Evolutionary conservation across 805 yeast species (phyloP), one percentile per base, ranked within the genome.

Genomic region (Kluyveromyces nonfermentans): DNA sequence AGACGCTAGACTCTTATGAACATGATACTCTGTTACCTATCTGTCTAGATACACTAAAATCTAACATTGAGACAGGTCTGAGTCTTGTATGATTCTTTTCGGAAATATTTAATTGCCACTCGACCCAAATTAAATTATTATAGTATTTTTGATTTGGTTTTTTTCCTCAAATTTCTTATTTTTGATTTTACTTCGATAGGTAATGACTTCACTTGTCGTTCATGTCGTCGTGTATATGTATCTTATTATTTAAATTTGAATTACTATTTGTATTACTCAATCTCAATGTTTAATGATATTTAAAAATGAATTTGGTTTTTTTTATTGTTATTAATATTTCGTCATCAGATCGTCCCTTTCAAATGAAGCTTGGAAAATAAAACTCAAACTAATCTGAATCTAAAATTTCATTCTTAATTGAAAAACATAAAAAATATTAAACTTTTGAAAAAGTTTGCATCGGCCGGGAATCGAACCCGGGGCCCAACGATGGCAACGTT

Each of bases 1-100:
- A 69, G 46, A 61, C 71, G 48, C 59, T 76, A 54, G 67, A 70
- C 52, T 68, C 61, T 22, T 68, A 68, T 41, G 93, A 84, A 65
- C 67, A 67, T 56, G 75, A 75, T 16, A 41, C 43, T 12, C 35
- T 58, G 47, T 47, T 59, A 41, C 56, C 62, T 32, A 41, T 46
- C 9, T 58, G 63, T 41, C 16, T 60, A 7, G 34, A 50, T 3
- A 51, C 58, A 42, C 43, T 61, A 39, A 43, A 48, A 39, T 41
- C 45, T n/a, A 52, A 53, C 40, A 49, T 59, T 21, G 47, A 46
- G 12, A 50, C 45, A 16, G 63, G 62, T 37, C 17, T 35, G 33
- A 18, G 41, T 6, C 45, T 46, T 33, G 48, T 39, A 20, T 38
- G 21, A 38, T 6, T 12, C n/a, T 25, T 25, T 25, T 25, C 7